These are phyloP conservation scores for Leccinum fuscescens DNA, from an alignment of 1,284 basidiomycete species.

Conservation along the genomic window DNA sequence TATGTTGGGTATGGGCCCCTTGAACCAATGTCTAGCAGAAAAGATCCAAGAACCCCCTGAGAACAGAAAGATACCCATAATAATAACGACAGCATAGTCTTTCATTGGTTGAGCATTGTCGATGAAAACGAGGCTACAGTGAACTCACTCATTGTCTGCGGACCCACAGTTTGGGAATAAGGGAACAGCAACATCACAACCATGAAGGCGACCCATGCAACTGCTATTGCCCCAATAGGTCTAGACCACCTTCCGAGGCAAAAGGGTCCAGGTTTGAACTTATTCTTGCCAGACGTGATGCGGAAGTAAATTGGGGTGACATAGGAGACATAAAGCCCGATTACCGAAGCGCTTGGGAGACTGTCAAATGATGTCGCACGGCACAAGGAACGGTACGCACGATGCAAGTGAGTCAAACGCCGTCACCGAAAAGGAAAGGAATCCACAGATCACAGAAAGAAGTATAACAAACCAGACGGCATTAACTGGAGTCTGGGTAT, in stretches of 20 bases:
- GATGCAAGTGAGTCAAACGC: slow-evolving; percentile 61
- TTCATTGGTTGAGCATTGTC: not conserved
- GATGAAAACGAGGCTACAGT: not conserved
- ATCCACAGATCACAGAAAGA: slow-evolving; percentile 52
- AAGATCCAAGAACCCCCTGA: slow-evolving; percentile 56
- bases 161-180: slow-evolving; percentile 36
- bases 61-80: slow-evolving; percentile 59
- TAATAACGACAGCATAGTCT: slow-evolving; percentile 65
- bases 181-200: slow-evolving; percentile 60
- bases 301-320: slow-evolving; percentile 63
- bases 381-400: slow-evolving; percentile 36
- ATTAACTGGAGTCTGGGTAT: slow-evolving; percentile 62
- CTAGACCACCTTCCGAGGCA: slow-evolving; percentile 54
- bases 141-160: slow-evolving; percentile 52
- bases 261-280: slow-evolving; percentile 56
- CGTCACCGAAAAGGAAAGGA: slow-evolving; percentile 59
- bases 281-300: slow-evolving; percentile 58
- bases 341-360: slow-evolving; percentile 53
- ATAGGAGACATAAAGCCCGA: slow-evolving; percentile 49
- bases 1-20: slow-evolving; percentile 45
- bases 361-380: not conserved
- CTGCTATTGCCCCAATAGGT: slow-evolving; percentile 53
- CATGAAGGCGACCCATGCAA: slow-evolving; percentile 62
- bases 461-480: slow-evolving; percentile 68
- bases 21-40: slow-evolving; percentile 65